phyloP scores from a whole-genome alignment of 805 yeast genomes.

The Wickerhamomyces strasburgensis region DNA sequence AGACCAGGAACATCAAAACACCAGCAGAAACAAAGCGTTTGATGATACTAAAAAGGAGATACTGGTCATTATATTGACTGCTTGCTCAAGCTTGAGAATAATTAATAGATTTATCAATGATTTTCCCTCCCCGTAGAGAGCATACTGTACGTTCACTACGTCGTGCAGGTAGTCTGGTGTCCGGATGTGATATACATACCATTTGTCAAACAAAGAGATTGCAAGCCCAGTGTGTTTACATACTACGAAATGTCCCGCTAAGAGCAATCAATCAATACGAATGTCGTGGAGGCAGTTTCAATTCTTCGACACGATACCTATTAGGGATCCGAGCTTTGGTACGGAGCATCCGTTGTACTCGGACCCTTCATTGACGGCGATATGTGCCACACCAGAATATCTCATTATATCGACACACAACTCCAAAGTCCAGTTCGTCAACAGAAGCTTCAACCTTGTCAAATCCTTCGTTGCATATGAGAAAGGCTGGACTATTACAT shows the following conservation, averaged over 20 bases:
- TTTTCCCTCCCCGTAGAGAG: no score
- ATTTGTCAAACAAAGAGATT: no score
- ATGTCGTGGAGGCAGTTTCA: slow-evolving; percentile 75
- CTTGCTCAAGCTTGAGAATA: no score
- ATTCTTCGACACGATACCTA: slow-evolving; percentile 78
- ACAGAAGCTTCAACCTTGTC: slow-evolving; percentile 40
- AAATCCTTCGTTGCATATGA: slow-evolving; percentile 61
- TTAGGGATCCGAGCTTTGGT: slow-evolving; percentile 74
- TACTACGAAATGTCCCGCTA: no score
- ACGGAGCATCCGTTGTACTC: slow-evolving; percentile 66
- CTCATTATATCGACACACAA: slow-evolving; percentile 57
- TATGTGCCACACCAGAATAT: slow-evolving; percentile 50
- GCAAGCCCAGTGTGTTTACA: no score
- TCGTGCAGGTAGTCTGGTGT: no score
- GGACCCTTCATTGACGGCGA: slow-evolving; percentile 65
- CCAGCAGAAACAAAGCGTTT: not conserved
- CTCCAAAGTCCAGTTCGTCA: slow-evolving; percentile 52
- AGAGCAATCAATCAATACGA: no score
- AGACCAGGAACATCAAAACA: not conserved
- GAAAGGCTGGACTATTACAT: slow-evolving; percentile 57
- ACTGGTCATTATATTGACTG: no score
- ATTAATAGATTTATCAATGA: no score
- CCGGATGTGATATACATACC: no score
- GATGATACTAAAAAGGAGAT: no score
- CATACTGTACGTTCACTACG: no score